A percentile compares a stretch with the other conserved stretches of the same genome.
These are phyloP conservation scores for Talaromyces sp. DNA, from an alignment of 2,329 filamentous ascomycete genomes.

Conservation along the genomic window DNA sequence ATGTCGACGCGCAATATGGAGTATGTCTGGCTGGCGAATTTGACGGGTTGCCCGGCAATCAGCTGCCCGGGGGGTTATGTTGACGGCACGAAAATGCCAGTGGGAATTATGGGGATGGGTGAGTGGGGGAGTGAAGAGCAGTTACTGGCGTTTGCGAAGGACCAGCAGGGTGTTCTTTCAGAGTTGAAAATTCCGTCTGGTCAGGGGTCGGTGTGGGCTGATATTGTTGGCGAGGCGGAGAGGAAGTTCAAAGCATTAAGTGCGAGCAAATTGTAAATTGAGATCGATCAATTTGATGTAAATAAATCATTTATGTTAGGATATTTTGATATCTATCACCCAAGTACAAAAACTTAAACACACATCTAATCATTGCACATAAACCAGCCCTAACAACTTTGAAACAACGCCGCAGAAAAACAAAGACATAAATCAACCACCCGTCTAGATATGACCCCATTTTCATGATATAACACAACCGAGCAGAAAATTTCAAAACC, in stretches of 20 bases:
- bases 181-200: neutral
- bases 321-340: neutral
- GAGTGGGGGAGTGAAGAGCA: constrained; percentile 51
- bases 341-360: neutral
- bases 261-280: constrained; percentile 4
- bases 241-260: constrained; percentile 4
- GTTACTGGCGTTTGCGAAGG: constrained; percentile 47
- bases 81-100: constrained; percentile 37
- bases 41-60: constrained; percentile 70
- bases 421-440: neutral
- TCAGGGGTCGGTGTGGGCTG: constrained; percentile 27
- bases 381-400: neutral
- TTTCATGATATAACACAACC: neutral
- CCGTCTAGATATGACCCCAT: neutral
- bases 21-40: constrained; percentile 81
- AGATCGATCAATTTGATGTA: too few relatives aligned
- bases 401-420: neutral
- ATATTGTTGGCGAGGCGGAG: constrained; percentile 26
- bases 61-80: constrained; percentile 70
- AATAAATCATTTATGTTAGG: too few relatives aligned
- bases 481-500: neutral
- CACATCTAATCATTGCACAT: neutral
- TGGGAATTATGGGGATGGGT: constrained; percentile 50
- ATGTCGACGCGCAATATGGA: constrained; percentile 71
- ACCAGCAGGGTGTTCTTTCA: constrained; percentile 40